A percentile compares a stretch with the other conserved stretches of the same genome.
Evolutionary conservation across 2,329 filamentous ascomycete genomes (phyloP).

Genomic region (Botrytis medusae): DNA sequence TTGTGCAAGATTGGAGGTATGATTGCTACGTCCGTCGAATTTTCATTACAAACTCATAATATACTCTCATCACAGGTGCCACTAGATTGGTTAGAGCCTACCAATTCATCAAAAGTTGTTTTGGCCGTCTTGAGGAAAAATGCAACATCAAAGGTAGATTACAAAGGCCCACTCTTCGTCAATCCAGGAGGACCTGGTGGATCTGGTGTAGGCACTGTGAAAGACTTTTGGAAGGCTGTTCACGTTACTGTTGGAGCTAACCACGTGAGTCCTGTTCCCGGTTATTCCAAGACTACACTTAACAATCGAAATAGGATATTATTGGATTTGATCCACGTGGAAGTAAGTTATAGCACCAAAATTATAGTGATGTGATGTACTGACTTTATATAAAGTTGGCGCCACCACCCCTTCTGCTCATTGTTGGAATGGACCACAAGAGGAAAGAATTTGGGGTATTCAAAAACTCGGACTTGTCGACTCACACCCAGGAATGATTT

Average conservation of each 20-base stretch:
- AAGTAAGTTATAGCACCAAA: conserved; percentile 10
- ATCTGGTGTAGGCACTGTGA: conserved; percentile 41
- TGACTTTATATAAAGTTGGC: conserved; percentile 35
- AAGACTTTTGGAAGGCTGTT: conserved; percentile 36
- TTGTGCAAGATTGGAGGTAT: conserved; percentile 8
- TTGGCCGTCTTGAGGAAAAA: conserved; percentile 30
- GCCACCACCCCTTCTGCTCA: conserved; percentile 49
- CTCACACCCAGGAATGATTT: conserved; percentile 48
- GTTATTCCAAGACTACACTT: neutral
- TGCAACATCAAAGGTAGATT: conserved; percentile 28
- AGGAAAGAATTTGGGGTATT: conserved; percentile 47
- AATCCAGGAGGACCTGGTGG: conserved; percentile 48
- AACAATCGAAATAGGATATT: conserved; percentile 43
- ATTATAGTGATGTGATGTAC: neutral
- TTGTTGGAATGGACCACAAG: conserved; percentile 49
- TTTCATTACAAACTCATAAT: neutral
- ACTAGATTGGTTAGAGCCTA: conserved; percentile 32
- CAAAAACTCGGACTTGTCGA: conserved; percentile 48
- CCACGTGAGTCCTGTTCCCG: neutral
- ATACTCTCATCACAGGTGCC: neutral
- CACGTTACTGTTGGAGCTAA: conserved; percentile 46
- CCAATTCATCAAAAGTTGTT: conserved; percentile 24
- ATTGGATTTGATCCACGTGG: conserved; percentile 54
- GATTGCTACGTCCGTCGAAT: neutral
- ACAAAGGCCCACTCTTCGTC: conserved; percentile 30